phyloP scores from a whole-genome alignment of 148 eudicot genomes.

The Arctostaphylos glauca region DNA sequence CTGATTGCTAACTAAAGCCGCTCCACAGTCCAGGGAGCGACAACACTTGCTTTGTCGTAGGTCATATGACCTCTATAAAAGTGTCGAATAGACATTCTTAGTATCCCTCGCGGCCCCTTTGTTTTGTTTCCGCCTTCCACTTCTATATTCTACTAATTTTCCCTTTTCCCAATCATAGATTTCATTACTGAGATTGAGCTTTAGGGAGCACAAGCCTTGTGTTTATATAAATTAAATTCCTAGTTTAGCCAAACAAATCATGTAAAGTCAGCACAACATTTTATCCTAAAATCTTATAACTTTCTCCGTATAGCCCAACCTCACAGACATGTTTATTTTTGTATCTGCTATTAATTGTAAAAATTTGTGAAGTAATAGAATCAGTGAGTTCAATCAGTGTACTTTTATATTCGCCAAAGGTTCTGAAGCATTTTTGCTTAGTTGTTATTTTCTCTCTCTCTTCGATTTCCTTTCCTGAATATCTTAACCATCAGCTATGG shows the following conservation, averaged over 20 bases:
- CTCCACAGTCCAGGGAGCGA: too few relatives aligned
- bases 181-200: too few relatives aligned
- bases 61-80: too few relatives aligned
- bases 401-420: too few relatives aligned
- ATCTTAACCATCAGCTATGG: conserved; percentile 39
- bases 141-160: neutral
- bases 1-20: too few relatives aligned
- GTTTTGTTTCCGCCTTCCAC: neutral
- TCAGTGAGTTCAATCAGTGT: neutral
- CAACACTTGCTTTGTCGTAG: too few relatives aligned
- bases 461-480: neutral
- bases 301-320: neutral
- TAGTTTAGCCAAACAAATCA: neutral
- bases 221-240: neutral
- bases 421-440: neutral
- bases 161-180: neutral
- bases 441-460: neutral
- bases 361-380: too few relatives aligned
- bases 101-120: neutral
- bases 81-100: neutral
- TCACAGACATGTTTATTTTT: neutral
- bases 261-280: neutral
- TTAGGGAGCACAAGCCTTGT: neutral
- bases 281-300: neutral
- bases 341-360: neutral